Percentiles rank a stretch among this genome's conserved stretches.
These are phyloP conservation scores for Diutina sp. DNA, from an alignment of 1,139 yeast genomes.

Conservation along the genomic window DNA sequence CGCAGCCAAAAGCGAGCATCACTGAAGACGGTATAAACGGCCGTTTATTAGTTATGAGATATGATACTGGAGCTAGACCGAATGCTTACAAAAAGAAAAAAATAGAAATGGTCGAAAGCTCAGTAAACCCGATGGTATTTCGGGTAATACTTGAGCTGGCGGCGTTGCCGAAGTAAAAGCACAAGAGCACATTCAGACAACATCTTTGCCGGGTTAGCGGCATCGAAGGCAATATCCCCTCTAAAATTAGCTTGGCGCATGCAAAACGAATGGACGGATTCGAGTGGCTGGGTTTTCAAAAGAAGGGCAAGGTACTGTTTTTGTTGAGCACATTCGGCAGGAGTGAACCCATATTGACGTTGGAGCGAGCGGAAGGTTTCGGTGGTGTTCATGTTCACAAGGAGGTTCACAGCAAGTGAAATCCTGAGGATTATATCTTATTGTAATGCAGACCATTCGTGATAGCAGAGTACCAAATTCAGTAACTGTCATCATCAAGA, in stretches of 20 bases:
- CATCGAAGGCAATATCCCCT: background rate
- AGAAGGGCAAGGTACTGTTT: background rate
- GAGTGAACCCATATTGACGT: background rate
- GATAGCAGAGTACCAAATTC: background rate
- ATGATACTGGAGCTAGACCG: background rate
- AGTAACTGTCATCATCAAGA: background rate
- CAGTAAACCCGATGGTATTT: background rate
- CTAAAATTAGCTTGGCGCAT: background rate
- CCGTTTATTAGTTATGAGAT: background rate
- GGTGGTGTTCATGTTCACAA: background rate
- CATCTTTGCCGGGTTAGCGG: background rate
- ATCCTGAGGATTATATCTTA: background rate
- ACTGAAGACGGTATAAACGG: background rate
- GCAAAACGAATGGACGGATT: background rate
- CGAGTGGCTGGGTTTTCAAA: background rate
- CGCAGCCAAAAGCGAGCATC: too few species aligned
- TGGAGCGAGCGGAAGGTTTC: background rate
- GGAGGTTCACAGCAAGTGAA: background rate
- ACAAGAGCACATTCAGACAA: background rate
- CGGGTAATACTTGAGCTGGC: background rate
- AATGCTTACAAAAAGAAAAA: background rate
- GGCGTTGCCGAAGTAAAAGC: background rate
- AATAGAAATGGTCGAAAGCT: background rate
- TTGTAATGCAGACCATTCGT: background rate
- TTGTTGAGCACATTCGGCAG: background rate